A percentile compares a stretch with the other conserved stretches of the same genome.
Conservation (phyloP, 345 rosid species). For the Acer negundo region DNA sequence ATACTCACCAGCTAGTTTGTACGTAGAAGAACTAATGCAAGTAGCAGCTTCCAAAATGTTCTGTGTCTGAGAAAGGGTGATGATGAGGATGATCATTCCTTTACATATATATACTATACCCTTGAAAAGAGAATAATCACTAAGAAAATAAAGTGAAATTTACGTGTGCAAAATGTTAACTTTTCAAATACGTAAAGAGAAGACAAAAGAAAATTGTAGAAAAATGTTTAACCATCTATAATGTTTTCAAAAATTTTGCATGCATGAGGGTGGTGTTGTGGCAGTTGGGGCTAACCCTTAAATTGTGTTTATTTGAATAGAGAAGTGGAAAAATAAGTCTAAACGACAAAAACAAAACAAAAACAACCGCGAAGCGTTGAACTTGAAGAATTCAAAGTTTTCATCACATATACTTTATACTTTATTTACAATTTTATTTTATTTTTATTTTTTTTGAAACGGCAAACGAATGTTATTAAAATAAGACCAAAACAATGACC, state of each 20-base stretch:
- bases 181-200: constrained; percentile 7
- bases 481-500: too few species aligned
- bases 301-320: neutral
- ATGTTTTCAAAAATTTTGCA: neutral
- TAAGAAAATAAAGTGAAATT: neutral
- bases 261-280: neutral
- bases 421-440: too few species aligned
- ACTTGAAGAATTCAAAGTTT: neutral
- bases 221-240: neutral
- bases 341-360: too few species aligned
- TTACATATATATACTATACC: too few species aligned
- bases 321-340: neutral
- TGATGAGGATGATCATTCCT: neutral
- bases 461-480: too few species aligned
- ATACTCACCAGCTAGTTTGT: too few species aligned
- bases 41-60: neutral
- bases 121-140: neutral
- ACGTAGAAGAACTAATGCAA: too few species aligned
- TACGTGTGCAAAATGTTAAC: neutral
- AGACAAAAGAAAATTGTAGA: neutral
- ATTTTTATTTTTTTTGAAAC: too few species aligned
- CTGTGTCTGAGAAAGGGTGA: neutral
- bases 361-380: neutral
- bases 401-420: too few species aligned
- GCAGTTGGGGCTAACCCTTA: neutral